Conservation (phyloP, 352 stramenopile genomes). For the Nothophytophthora sp. region DNA sequence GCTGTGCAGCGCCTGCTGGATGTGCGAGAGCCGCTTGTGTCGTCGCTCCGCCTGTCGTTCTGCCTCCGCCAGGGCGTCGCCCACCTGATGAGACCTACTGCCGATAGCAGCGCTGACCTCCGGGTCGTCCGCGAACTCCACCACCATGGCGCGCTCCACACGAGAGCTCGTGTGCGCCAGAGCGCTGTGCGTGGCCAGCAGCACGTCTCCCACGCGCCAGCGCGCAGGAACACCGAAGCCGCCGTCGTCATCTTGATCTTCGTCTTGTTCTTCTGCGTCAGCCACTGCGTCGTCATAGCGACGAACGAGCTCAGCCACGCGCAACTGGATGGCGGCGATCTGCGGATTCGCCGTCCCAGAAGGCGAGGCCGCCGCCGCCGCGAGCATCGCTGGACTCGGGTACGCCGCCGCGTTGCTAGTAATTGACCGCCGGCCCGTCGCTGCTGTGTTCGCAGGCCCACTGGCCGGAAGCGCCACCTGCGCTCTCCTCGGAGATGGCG, state of each 20-base stretch:
- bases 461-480: slow-evolving; percentile 11
- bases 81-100: slow-evolving; percentile 34
- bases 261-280: slow-evolving; percentile 9
- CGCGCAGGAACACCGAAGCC: slow-evolving; percentile 30
- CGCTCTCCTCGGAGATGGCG: slow-evolving; percentile 17
- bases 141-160: slow-evolving; percentile 50
- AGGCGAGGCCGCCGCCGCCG: neutral
- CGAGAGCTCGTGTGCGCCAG: slow-evolving; percentile 57
- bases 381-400: slow-evolving; percentile 14
- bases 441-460: neutral
- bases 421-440: neutral
- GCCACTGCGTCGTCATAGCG: slow-evolving; percentile 55
- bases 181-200: slow-evolving; percentile 63
- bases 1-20: slow-evolving; percentile 51
- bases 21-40: slow-evolving; percentile 22
- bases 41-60: slow-evolving; percentile 29
- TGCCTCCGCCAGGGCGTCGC: slow-evolving; percentile 32
- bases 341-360: slow-evolving; percentile 34
- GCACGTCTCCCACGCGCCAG: slow-evolving; percentile 66
- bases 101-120: slow-evolving; percentile 46
- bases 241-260: slow-evolving; percentile 30
- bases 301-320: slow-evolving; percentile 69
- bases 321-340: slow-evolving; percentile 65
- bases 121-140: slow-evolving; percentile 56
- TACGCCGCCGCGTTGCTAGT: slow-evolving; percentile 3